Percentiles rank a stretch among this genome's conserved stretches.
phyloP scores from a whole-genome alignment of 139 green algal species.

The Chlamydomonas sphaeroides region DNA sequence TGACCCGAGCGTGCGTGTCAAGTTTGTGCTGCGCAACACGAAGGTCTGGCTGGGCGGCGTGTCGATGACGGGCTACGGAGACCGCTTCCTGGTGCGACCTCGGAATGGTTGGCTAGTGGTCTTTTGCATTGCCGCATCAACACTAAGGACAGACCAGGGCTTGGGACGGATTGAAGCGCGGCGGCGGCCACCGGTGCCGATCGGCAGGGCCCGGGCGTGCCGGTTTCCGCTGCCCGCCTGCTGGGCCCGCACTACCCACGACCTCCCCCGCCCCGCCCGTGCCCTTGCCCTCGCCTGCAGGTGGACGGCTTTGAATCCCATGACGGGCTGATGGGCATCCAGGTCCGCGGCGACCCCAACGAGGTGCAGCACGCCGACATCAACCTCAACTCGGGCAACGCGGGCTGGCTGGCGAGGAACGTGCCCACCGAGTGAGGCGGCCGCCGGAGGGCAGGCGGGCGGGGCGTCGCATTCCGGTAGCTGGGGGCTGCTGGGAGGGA shows the following conservation, averaged over 20 bases:
- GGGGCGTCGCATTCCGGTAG: too few relatives aligned
- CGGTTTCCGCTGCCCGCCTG: too few relatives aligned
- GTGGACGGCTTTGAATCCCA: neutral
- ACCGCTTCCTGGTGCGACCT: neutral
- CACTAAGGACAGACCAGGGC: too few relatives aligned
- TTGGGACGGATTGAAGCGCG: too few relatives aligned
- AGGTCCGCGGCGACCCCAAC: neutral
- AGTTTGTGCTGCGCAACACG: neutral
- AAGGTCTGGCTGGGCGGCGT: conserved; percentile 4
- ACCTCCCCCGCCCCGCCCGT: too few relatives aligned
- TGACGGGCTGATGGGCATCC: neutral
- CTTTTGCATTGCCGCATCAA: too few relatives aligned
- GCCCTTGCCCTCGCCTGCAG: neutral
- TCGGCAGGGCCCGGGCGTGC: too few relatives aligned
- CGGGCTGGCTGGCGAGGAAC: neutral
- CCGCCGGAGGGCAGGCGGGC: too few relatives aligned
- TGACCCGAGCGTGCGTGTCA: neutral
- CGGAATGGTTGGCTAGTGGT: too few relatives aligned
- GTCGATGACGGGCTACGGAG: neutral
- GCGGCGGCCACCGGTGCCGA: too few relatives aligned
- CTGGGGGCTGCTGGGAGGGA: too few relatives aligned
- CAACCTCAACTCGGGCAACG: neutral
- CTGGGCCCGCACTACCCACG: too few relatives aligned
- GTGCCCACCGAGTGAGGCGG: neutral
- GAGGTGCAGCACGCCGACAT: neutral